Evolutionary conservation across 108 stramenopile genomes (phyloP), one percentile per base, ranked within the genome.

Genomic region (Cyclotella cryptica): DNA sequence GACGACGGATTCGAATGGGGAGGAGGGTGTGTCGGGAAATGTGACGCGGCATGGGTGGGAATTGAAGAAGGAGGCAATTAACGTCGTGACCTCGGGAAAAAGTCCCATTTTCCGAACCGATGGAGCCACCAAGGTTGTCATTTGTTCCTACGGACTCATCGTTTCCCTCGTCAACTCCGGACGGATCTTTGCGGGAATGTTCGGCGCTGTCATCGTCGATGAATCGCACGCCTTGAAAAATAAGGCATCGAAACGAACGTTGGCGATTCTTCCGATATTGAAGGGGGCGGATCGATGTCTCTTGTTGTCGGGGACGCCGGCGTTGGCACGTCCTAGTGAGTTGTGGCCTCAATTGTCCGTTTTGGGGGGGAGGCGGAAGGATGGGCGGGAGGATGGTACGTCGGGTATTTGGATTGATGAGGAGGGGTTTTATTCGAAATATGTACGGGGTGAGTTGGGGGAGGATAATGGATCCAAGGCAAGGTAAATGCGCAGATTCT

Each of bases 191-290:
- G 83, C 84, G 0, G 92, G 92, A 15, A 71, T 91, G 74, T 98
- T 98, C 75, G 59, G 84, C 52, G 89, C 93, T 44, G 86, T 94
- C 22, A 93, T 98, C 66, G 95, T 97, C 11, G 99, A 99, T 80
- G 99, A 99, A 79, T 89, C 87, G 26, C 99, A 99, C 79, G 96
- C 92, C 85, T 86, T 99, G 24, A 97, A 97, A 72, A 97, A 91
- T 57, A 92, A 92, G 28, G 63, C 74, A 10, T 87, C 96, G 7
- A 90, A 96, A 73, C 85, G 98, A 46, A 98, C 97, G 0, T 84
- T 76, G 43, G 63, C 64, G 15, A 73, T 98, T 15, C 60, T 95
- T 14, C 98, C 98, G 0, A 42, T 99, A 13, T 74, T 98, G 18
- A 82, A 86, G 18, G 75, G 75, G 22, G 93, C 98, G 9, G 74